Percentiles rank a stretch among this genome's conserved stretches.
These are phyloP conservation scores for Setomelanomma holmii DNA, from an alignment of 2,329 filamentous ascomycete genomes.

Conservation along the genomic window DNA sequence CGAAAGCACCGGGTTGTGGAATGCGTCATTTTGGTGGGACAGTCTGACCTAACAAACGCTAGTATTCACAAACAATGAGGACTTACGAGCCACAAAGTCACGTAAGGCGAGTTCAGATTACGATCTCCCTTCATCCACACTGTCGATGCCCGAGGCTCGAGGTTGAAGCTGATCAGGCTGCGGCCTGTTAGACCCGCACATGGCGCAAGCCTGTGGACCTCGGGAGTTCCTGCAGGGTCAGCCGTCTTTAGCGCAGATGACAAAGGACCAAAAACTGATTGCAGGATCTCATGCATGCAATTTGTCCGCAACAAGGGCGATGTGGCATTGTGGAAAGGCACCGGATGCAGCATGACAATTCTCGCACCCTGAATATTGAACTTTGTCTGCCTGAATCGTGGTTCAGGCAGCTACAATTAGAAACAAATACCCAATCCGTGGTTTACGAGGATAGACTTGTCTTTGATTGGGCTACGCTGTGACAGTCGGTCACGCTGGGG, in stretches of 20 bases:
- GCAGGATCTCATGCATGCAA: conserved; percentile 18
- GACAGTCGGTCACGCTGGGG: neutral
- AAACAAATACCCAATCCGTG: neutral
- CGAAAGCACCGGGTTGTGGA: too few species aligned
- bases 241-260: neutral
- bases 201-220: neutral
- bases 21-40: too few species aligned
- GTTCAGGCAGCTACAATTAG: conserved; percentile 1
- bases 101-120: too few species aligned
- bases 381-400: neutral
- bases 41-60: too few species aligned
- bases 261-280: conserved; percentile 13
- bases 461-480: neutral
- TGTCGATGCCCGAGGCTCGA: too few species aligned
- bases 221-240: conserved; percentile 4
- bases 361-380: neutral
- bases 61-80: too few species aligned
- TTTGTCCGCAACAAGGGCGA: conserved; percentile 12
- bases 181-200: neutral
- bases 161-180: too few species aligned
- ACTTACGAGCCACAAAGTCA: too few species aligned
- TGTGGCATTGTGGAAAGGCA: conserved; percentile 8
- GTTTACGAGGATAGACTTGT: neutral
- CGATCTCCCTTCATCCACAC: too few species aligned
- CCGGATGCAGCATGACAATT: conserved; percentile 10